Evolutionary conservation across 1,139 yeast genomes (phyloP).

Genomic region (Tardiomyces blankii): DNA sequence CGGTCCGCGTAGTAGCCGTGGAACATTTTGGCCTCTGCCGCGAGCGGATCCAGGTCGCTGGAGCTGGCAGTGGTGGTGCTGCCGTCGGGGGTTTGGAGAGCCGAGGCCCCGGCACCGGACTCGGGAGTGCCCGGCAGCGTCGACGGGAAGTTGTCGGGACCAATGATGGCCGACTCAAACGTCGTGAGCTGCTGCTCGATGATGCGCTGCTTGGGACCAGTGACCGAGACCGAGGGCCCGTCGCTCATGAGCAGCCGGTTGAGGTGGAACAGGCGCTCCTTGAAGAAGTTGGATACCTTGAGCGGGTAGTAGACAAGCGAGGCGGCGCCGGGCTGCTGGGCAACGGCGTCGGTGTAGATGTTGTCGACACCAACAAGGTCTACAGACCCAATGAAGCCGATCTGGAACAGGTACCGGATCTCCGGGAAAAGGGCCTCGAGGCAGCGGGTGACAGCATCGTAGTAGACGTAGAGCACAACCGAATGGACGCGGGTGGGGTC

Average conservation of each 20-base stretch:
- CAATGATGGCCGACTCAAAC: constrained; percentile 6
- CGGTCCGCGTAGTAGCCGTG: constrained; percentile 19
- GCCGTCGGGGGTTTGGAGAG: constrained; percentile 4
- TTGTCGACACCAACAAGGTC: constrained; percentile 19
- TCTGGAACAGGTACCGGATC: constrained; percentile 27
- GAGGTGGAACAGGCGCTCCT: constrained; percentile 20
- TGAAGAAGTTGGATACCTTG: constrained; percentile 25
- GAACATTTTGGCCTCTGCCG: constrained; percentile 11
- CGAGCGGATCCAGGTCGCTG: constrained; percentile 6
- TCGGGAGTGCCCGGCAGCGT: neutral
- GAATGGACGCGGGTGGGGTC: constrained; percentile 5
- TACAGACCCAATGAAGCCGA: constrained; percentile 28
- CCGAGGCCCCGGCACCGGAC: constrained; percentile 2
- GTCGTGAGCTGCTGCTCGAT: constrained; percentile 11
- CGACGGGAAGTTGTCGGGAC: constrained; percentile 1
- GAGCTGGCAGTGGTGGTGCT: constrained; percentile 5
- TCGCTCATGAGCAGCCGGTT: constrained; percentile 20
- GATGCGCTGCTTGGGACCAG: constrained; percentile 12
- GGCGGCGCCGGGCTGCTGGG: constrained; percentile 5
- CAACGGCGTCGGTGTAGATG: constrained; percentile 2
- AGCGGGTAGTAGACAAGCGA: constrained; percentile 22
- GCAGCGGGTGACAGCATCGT: constrained; percentile 23
- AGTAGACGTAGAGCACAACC: constrained; percentile 22
- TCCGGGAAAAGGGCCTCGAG: constrained; percentile 30
- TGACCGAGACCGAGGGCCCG: constrained; percentile 19